Percentiles rank a stretch among this genome's conserved stretches.
phyloP scores from a whole-genome alignment of 257 asterid genomes.

The Anisodus tanguticus region DNA sequence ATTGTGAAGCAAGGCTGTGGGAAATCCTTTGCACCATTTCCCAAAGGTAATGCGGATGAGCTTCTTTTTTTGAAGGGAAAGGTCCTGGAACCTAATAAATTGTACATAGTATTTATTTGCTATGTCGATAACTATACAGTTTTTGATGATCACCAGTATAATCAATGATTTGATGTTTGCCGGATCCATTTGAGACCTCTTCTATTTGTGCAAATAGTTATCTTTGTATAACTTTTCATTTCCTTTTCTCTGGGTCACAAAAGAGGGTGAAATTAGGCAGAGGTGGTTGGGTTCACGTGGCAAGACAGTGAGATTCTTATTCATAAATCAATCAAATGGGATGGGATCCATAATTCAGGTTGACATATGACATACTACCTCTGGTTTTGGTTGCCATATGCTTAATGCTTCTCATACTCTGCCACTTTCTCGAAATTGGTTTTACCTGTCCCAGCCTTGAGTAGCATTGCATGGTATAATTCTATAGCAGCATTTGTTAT shows the following conservation, averaged over 20 bases:
- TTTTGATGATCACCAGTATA: background rate
- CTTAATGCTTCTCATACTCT: slow-evolving; percentile 6
- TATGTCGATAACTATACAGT: background rate
- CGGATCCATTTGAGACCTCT: background rate
- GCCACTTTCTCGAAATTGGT: background rate
- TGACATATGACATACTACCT: background rate
- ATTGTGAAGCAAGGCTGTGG: slow-evolving; percentile 88
- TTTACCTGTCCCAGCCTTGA: background rate
- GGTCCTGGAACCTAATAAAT: background rate
- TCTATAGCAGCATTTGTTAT: background rate
- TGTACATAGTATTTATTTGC: background rate
- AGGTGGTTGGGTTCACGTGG: background rate
- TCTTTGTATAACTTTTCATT: background rate
- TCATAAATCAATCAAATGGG: slow-evolving; percentile 8
- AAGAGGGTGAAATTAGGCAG: background rate
- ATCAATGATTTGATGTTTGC: background rate
- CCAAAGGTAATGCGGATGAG: slow-evolving; percentile 64
- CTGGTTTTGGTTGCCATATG: background rate
- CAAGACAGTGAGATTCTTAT: background rate
- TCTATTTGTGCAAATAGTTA: background rate
- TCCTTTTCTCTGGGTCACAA: background rate
- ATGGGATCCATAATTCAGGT: background rate
- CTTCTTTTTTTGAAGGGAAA: background rate
- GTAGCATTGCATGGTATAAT: background rate
- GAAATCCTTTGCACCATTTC: slow-evolving; percentile 85